Evolutionary conservation across 352 stramenopile genomes (phyloP), one percentile per base, ranked within the genome.

Genomic region (Blastocystis hominis): DNA sequence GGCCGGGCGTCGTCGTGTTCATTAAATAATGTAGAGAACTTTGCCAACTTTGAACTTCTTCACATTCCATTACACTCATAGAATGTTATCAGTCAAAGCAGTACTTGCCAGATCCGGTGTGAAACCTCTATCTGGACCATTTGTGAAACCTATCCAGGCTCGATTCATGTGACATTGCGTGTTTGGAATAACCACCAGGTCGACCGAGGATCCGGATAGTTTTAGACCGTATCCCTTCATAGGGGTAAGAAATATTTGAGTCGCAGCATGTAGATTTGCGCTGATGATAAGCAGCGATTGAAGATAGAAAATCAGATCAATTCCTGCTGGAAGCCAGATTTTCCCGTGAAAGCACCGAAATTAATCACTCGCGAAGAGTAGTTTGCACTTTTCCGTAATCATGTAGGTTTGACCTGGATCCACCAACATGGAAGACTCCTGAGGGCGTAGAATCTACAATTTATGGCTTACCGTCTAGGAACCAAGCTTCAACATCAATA

Each of bases 141-240:
- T 59, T 59, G n/a, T 20, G n/a, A n/a, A n/a, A n/a, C n/a, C n/a
- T n/a, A n/a, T n/a, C n/a, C n/a, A n/a, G n/a, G 50, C 50, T 0
- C 50, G 50, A n/a, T 59, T 59, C 50, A n/a, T 59, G 50, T 59
- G 13, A 59, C 0, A 10, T 59, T 59, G n/a, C 50, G 10, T 59
- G 10, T n/a, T n/a, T 59, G 13, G 50, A 59, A 59, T 59, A 20
- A 59, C 50, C n/a, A n/a, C n/a, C n/a, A 59, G 50, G 0, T 59
- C 50, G n/a, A 20, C 13, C 13, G 50, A n/a, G 50, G 50, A 59
- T 59, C n/a, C 50, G 50, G 50, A 59, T 20, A 10, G 50, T 59
- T 59, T n/a, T 20, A 59, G 50, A 59, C 50, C 50, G 50, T 75
- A 75, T 75, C 64, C 64, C 10, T 75, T 75, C 42, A 75, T 75